Evolutionary conservation across 768 basidiomycete genomes (phyloP).

Genomic region (Naganishia onofrii): DNA sequence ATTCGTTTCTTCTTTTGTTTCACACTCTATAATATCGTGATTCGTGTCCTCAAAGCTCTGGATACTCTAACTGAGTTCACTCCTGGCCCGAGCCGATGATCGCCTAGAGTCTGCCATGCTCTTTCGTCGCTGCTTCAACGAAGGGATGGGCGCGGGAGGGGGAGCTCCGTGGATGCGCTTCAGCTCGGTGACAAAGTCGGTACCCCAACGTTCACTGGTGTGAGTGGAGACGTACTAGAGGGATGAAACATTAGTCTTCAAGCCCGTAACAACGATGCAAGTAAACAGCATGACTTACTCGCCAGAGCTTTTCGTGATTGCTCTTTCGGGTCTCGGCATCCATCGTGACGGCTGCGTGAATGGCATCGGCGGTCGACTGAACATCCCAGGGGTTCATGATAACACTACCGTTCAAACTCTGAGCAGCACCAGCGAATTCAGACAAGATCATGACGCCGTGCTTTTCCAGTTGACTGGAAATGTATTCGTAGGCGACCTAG

Average conservation of each 20-base stretch:
- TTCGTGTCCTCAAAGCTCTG: background rate
- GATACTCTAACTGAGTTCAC: conserved; percentile 10
- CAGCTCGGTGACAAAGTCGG: conserved; percentile 48
- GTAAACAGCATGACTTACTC: conserved; percentile 55
- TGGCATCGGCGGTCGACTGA: conserved; percentile 97
- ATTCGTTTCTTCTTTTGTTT: background rate
- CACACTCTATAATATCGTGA: background rate
- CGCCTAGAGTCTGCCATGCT: conserved; percentile 23
- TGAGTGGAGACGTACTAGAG: conserved; percentile 51
- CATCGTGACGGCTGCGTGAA: conserved; percentile 92
- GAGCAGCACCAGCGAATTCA: conserved; percentile 96
- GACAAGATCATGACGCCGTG: conserved; percentile 97
- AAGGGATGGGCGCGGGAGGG: conserved; percentile 27
- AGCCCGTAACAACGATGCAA: background rate
- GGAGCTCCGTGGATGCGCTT: conserved; percentile 33
- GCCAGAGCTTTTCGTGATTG: conserved; percentile 93
- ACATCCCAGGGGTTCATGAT: conserved; percentile 97
- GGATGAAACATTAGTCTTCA: conserved; percentile 7
- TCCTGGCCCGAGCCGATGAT: background rate
- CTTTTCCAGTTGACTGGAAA: conserved; percentile 85
- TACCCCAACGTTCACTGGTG: conserved; percentile 52
- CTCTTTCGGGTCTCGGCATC: conserved; percentile 73
- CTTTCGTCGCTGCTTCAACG: conserved; percentile 20
- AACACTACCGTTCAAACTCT: conserved; percentile 88
- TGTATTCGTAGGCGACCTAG: conserved; percentile 90